Percentiles rank a stretch among this genome's conserved stretches.
phyloP scores from a whole-genome alignment of 352 stramenopile genomes.

The Elongisporangium prolatum region DNA sequence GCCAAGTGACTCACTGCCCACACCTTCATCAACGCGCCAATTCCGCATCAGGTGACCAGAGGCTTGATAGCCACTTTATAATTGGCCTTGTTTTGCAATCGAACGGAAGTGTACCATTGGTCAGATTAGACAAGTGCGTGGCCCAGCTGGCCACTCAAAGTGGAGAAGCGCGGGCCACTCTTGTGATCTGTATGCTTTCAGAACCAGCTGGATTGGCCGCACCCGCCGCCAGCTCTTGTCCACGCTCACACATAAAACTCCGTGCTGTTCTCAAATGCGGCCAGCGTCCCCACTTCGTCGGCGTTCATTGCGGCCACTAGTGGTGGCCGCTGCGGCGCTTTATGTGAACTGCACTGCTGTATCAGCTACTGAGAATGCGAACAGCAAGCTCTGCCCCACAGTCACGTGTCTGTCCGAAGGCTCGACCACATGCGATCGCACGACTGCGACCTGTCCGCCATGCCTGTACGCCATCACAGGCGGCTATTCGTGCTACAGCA shows the following conservation, averaged over 20 bases:
- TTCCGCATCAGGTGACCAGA: too few species aligned
- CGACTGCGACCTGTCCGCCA: constrained; percentile 35
- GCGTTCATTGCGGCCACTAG: constrained; percentile 11
- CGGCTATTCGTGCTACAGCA: constrained; percentile 68
- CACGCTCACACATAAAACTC: constrained; percentile 1
- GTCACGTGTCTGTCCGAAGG: constrained; percentile 55
- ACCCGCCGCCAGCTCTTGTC: constrained; percentile 6
- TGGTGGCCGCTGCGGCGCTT: constrained; percentile 21
- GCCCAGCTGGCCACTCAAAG: too few species aligned
- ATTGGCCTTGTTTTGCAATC: too few species aligned
- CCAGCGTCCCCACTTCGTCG: constrained; percentile 13
- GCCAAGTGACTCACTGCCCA: too few species aligned
- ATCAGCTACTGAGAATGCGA: constrained; percentile 5
- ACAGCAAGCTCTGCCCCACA: constrained; percentile 26
- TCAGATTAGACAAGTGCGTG: too few species aligned
- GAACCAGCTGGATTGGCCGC: constrained; percentile 1
- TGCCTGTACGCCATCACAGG: constrained; percentile 65
- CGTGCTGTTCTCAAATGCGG: too few species aligned
- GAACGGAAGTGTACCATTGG: too few species aligned
- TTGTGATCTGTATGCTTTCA: too few species aligned
- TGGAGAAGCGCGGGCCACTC: too few species aligned
- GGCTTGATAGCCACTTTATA: too few species aligned
- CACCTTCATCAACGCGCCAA: too few species aligned
- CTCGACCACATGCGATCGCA: constrained; percentile 42
- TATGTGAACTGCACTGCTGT: constrained; percentile 5